Evolutionary conservation across 768 basidiomycete genomes (phyloP).

Genomic region (Scleroderma citrinum): DNA sequence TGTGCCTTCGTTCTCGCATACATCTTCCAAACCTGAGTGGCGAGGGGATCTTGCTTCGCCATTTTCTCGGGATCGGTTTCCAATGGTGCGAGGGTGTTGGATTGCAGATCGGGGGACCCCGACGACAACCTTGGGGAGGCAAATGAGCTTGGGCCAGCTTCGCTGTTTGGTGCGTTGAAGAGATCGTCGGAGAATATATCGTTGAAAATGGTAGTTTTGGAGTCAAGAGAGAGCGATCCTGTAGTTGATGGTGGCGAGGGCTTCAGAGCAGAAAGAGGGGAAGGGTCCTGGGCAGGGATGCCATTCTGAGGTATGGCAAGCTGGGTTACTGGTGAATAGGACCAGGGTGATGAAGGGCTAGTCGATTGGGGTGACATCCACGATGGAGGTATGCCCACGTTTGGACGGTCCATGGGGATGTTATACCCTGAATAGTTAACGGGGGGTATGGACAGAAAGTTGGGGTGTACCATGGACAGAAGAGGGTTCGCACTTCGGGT

Average conservation of each 20-base stretch:
- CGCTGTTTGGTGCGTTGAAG: conserved; percentile 33
- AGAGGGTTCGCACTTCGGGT: conserved; percentile 7
- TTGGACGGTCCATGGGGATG: conserved; percentile 43
- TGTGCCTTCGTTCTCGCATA: conserved; percentile 87
- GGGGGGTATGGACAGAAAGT: conserved; percentile 16
- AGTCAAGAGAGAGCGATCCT: conserved; percentile 41
- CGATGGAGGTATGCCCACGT: conserved; percentile 59
- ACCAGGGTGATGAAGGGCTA: conserved; percentile 38
- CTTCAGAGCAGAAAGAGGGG: conserved; percentile 30
- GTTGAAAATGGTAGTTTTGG: conserved; percentile 58
- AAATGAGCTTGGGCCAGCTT: conserved; percentile 44
- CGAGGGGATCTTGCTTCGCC: conserved; percentile 83
- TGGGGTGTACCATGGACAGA: conserved; percentile 7
- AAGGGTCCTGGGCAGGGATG: conserved; percentile 25
- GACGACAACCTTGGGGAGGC: conserved; percentile 61
- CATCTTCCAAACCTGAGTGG: conserved; percentile 97
- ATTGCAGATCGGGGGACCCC: conserved; percentile 62
- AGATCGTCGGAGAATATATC: conserved; percentile 70
- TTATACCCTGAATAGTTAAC: conserved; percentile 20
- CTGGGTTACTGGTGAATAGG: conserved; percentile 34
- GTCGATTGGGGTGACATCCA: conserved; percentile 77
- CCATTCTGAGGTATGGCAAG: conserved; percentile 32
- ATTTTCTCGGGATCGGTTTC: conserved; percentile 59
- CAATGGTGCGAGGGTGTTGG: conserved; percentile 31
- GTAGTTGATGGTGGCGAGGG: conserved; percentile 39